Conservation (phyloP, 1,139 yeast species). For the Taiozyma onychis region DNA sequence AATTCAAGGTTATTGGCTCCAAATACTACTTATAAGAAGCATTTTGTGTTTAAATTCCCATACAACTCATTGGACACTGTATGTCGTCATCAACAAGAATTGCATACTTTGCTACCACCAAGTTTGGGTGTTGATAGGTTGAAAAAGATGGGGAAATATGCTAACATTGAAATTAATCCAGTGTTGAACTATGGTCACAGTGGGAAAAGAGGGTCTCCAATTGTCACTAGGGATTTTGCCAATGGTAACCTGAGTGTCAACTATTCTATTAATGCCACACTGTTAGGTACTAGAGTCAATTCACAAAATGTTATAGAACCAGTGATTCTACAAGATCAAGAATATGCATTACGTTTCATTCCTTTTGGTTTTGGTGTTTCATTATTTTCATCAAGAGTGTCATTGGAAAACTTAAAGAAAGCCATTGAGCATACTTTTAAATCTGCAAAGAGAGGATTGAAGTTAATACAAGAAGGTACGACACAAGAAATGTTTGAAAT, state of each 20-base stretch:
- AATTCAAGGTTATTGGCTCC: conserved; percentile 47
- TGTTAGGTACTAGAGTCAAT: conserved; percentile 11
- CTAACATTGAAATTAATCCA: conserved; percentile 25
- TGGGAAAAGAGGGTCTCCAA: conserved; percentile 33
- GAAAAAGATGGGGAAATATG: conserved; percentile 27
- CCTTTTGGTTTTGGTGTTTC: conserved; percentile 30
- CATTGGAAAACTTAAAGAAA: conserved; percentile 8
- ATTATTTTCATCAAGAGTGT: conserved; percentile 15
- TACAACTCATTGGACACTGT: conserved; percentile 48
- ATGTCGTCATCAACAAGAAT: conserved; percentile 47
- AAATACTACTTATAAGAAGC: conserved; percentile 49
- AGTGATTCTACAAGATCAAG: conserved; percentile 12
- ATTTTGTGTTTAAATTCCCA: conserved; percentile 61
- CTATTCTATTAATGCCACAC: conserved; percentile 24
- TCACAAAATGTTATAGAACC: not conserved
- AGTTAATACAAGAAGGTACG: conserved; percentile 11
- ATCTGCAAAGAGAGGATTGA: conserved; percentile 15
- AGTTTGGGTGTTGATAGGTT: conserved; percentile 53
- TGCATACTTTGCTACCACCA: conserved; percentile 61
- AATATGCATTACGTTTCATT: conserved; percentile 29
- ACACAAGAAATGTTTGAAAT: conserved; percentile 14
- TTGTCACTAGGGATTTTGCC: conserved; percentile 31
- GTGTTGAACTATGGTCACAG: conserved; percentile 37
- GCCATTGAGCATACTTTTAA: conserved; percentile 12
- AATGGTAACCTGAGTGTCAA: conserved; percentile 24